phyloP scores from a whole-genome alignment of 495 filamentous ascomycete genomes.

The Pyronema omphalodes region DNA sequence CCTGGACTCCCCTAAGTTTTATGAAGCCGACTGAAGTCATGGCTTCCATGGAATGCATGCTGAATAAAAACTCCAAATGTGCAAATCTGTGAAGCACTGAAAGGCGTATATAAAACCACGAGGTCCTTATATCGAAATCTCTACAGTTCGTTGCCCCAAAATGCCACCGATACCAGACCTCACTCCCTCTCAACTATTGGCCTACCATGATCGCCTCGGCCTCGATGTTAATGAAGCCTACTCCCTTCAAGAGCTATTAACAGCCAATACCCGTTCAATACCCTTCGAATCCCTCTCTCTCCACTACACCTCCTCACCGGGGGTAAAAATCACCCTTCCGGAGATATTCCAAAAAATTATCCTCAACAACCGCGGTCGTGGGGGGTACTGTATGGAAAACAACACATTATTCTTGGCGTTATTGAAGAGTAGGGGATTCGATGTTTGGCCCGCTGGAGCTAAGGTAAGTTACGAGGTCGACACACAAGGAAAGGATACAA shows the following conservation, averaged over 20 bases:
- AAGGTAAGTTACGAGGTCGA: slow-evolving; percentile 1
- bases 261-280: not conserved
- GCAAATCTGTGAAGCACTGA: no score
- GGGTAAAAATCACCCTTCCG: slow-evolving; percentile 14
- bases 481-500: slow-evolving; percentile 2
- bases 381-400: slow-evolving; percentile 64
- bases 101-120: no score
- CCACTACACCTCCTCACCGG: slow-evolving; percentile 25
- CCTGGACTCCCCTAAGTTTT: no score
- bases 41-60: no score
- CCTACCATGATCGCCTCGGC: not conserved
- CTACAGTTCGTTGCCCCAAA: no score
- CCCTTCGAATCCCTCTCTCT: slow-evolving; percentile 24
- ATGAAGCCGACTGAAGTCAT: no score
- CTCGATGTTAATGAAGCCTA: not conserved
- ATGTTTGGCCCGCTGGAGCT: slow-evolving; percentile 34
- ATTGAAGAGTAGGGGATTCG: slow-evolving; percentile 43
- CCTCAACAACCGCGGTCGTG: slow-evolving; percentile 31
- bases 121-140: no score
- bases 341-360: slow-evolving; percentile 48
- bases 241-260: not conserved
- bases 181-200: not conserved
- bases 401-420: slow-evolving; percentile 49
- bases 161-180: not conserved
- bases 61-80: no score